Evolutionary conservation across 192 early-diverging fungal species (phyloP).

Genomic region (Coemansia guatemalensis): DNA sequence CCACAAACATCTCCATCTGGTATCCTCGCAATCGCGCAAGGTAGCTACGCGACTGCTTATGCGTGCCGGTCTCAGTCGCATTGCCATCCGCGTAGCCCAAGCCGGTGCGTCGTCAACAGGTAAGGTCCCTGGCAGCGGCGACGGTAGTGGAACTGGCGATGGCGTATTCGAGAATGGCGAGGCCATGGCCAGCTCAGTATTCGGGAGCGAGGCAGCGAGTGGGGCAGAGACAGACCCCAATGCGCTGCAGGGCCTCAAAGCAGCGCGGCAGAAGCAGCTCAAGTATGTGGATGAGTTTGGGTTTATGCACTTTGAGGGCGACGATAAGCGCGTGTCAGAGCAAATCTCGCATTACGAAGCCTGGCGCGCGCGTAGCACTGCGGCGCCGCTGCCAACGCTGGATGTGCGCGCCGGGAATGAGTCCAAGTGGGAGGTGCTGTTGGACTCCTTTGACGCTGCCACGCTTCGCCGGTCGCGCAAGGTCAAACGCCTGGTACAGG

Average conservation of each 20-base stretch:
- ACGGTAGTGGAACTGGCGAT: background rate
- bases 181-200: slow-evolving; percentile 22
- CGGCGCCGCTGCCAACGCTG: slow-evolving; percentile 4
- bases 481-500: slow-evolving; percentile 53
- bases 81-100: slow-evolving; percentile 45
- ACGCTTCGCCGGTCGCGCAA: slow-evolving; percentile 47
- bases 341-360: slow-evolving; percentile 32
- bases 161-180: slow-evolving; percentile 18
- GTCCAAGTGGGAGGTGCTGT: slow-evolving; percentile 37
- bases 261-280: slow-evolving; percentile 48
- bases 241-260: slow-evolving; percentile 33
- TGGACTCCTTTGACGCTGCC: slow-evolving; percentile 33
- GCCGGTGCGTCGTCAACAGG: slow-evolving; percentile 1
- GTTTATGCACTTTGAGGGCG: slow-evolving; percentile 49
- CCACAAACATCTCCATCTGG: slow-evolving; percentile 13
- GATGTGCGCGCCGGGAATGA: slow-evolving; percentile 22
- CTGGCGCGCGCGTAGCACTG: slow-evolving; percentile 20
- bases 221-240: slow-evolving; percentile 41
- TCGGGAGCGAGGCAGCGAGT: slow-evolving; percentile 18
- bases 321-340: slow-evolving; percentile 19
- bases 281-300: slow-evolving; percentile 41
- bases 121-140: background rate
- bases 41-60: slow-evolving; percentile 49
- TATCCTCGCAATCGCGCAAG: slow-evolving; percentile 33
- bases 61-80: slow-evolving; percentile 50